Evolutionary conservation across 2,329 filamentous ascomycete species (phyloP), one percentile per base, ranked within the genome.

Genomic region (Penicillium sp.): DNA sequence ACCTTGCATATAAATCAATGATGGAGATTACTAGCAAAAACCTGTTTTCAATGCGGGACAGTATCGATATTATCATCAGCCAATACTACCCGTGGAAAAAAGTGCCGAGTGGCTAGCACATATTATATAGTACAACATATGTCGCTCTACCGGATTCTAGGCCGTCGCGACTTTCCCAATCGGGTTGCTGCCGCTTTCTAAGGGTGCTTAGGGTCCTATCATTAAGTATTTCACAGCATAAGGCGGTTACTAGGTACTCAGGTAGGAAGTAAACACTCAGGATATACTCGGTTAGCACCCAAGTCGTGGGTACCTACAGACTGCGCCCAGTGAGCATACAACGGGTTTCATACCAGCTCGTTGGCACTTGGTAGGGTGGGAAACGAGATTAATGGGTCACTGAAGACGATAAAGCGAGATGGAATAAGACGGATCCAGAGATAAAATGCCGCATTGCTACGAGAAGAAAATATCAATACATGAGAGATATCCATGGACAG

Each of bases 1-100:
- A 22, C 12, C 17, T 32, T 48, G 49, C 49, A 51, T 51, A 12
- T 10, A 37, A 47, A 47, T 47, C 32, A 22, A 32, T 15, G 12
- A 41, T 22, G 7, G 35, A n/a, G 32, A 47, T 42, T 51, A 43
- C 43, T 46, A 31, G 31, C 24, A 17, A n/a, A 34, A 34, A 19
- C 48, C 31, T 28, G 29, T 34, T 44, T 50, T 45, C 4, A 19
- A 34, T 29, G 42, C 34, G 22, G 33, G 24, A 31, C 32, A 24
- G 7, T 3, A n/a, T 38, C n/a, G 24, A 42, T 24, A 15, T 37
- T 4, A 28, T n/a, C n/a, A 22, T 40, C 34, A 12, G 15, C 43
- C 31, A 45, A 45, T 45, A 19, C 21, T 26, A 47, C 13, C 9
- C 10, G 28, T 28, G 28, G 12, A 9, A 29, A 33, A 24, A 26